phyloP scores from a whole-genome alignment of 2,329 filamentous ascomycete species.

The Phyllachora maydis region DNA sequence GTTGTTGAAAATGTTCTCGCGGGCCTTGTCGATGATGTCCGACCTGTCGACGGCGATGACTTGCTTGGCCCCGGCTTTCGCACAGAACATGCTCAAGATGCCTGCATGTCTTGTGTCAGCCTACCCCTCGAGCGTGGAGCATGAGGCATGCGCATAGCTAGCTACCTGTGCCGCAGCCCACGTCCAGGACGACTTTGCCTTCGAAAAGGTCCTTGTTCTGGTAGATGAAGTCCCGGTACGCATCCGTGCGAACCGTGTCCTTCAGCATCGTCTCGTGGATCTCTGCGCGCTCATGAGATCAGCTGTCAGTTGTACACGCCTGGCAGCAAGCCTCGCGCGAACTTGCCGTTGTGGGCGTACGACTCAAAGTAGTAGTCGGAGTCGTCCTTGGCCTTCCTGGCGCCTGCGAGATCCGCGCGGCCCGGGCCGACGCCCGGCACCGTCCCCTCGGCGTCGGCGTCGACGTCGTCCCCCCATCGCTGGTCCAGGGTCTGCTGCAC shows the following conservation, averaged over 20 bases:
- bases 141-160: no score
- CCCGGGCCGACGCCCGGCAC: constrained; percentile 1
- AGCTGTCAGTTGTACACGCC: not conserved
- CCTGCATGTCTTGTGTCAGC: no score
- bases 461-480: constrained; percentile 37
- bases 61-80: constrained; percentile 65
- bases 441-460: constrained; percentile 13
- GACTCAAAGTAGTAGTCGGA: constrained; percentile 38
- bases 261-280: constrained; percentile 96
- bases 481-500: constrained; percentile 47
- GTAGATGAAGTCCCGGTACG: constrained; percentile 91
- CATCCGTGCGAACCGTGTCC: constrained; percentile 69
- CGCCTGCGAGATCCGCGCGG: constrained; percentile 6
- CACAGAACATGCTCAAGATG: constrained; percentile 88
- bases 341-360: constrained; percentile 36
- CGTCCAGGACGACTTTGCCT: constrained; percentile 73
- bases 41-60: constrained; percentile 89
- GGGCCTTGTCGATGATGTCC: constrained; percentile 70
- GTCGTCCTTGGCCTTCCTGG: constrained; percentile 13
- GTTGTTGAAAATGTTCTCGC: constrained; percentile 69
- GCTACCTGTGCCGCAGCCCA: constrained; percentile 71
- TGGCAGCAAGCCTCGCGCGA: not conserved
- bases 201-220: constrained; percentile 73
- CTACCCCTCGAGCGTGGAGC: no score
- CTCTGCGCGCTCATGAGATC: constrained; percentile 21